Base-by-base conservation (phyloP, 2,329 filamentous ascomycete genomes). In the Exophiala viscosa region DNA sequence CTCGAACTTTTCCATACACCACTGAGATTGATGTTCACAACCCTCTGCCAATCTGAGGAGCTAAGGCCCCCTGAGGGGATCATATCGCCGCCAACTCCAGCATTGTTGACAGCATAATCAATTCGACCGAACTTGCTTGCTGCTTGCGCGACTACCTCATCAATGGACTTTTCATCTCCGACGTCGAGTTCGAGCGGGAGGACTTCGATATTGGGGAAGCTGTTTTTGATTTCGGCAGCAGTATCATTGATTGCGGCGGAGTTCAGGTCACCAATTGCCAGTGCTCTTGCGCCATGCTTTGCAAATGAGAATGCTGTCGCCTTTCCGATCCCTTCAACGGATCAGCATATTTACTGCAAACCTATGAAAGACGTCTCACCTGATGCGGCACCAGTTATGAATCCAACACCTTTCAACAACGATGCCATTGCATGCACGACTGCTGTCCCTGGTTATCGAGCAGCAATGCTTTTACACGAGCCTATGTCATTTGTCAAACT, bases 1-100 rank as follows among this genome's bases (percentile, higher is more conserved):
- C 72, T 70, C 60, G 82, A 77, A 56, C 80, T 82, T 31, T 79
- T 67, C 74, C 78, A 82, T 0, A 83, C 76, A 3, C 80, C 81
- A 39, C 74, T 75, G 18, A 82, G 69, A 56, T 84, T 79, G 39
- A 82, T 67, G 50, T 75, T 70, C 3, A 83, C 58, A 0, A 82
- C 69, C 5, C 70, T 68, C 35, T 74, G 63, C 72, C 79, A 83
- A 40, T 79, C 76, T 1, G 69, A 67, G 41, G 76, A 68, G 1
- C 68, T 65, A 36, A 73, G 62, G 49, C 80, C 70, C 48, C 79
- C 73, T 0, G 78, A 80, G 1, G 64, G 64, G 13, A 61, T 64
- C 23, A 71, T 65, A 1, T 62, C 60, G 0, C 77, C 78, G 5
- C 67, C 67, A 20, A 82, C 72, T 2, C 79, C 80, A 1, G 80